Percentiles rank a stretch among this genome's conserved stretches.
Evolutionary conservation across 805 yeast genomes (phyloP).

Genomic region (Spathaspora boniae): DNA sequence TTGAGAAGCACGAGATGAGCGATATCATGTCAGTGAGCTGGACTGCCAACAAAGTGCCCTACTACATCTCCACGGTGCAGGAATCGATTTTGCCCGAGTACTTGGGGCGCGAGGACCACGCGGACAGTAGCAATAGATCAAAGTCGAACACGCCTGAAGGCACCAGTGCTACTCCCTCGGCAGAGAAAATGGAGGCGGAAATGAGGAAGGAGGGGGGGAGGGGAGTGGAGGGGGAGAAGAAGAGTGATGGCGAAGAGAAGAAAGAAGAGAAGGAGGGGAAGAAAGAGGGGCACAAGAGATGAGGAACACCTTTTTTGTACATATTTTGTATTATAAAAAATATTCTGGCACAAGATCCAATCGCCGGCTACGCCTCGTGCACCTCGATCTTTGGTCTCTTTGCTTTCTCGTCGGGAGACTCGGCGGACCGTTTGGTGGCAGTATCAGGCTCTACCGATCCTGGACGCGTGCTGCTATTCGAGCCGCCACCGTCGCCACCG

Average conservation of each 20-base stretch:
- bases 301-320: no score
- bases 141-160: neutral
- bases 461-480: conserved; percentile 27
- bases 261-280: no score
- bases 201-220: neutral
- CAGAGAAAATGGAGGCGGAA: neutral
- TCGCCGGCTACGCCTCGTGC: conserved; percentile 2
- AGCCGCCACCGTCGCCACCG: conserved; percentile 12
- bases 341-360: no score
- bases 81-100: conserved; percentile 35
- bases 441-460: conserved; percentile 34
- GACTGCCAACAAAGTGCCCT: conserved; percentile 82
- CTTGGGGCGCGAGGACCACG: conserved; percentile 10
- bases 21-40: conserved; percentile 78
- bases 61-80: conserved; percentile 70
- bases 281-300: no score
- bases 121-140: neutral
- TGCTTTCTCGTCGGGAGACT: neutral
- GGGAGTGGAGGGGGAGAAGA: no score
- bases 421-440: neutral
- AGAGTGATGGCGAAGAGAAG: no score
- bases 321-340: no score
- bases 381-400: neutral
- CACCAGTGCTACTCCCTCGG: neutral
- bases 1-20: conserved; percentile 57